Conservation (phyloP, 192 early-diverging fungal genomes). For the Linnemannia exigua region DNA sequence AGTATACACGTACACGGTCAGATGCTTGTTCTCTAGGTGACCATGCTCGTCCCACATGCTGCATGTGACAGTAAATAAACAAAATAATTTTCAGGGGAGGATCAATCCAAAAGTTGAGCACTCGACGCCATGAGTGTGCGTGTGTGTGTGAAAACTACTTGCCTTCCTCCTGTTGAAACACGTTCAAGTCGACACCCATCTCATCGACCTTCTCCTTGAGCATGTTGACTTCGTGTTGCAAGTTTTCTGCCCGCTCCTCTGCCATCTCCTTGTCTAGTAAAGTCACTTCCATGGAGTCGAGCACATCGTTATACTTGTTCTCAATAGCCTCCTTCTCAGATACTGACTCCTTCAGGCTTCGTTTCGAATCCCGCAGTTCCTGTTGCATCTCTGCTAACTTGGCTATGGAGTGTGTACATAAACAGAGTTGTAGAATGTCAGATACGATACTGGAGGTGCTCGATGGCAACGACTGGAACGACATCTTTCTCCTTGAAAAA, state of each 20-base stretch:
- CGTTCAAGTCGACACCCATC: slow-evolving; percentile 76
- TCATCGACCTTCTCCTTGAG: slow-evolving; percentile 89
- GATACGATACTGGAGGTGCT: not conserved
- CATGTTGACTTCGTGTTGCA: slow-evolving; percentile 78
- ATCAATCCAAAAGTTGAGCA: not conserved
- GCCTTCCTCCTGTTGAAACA: slow-evolving; percentile 75
- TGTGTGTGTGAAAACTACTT: slow-evolving; percentile 1
- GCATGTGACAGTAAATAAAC: slow-evolving; percentile 29
- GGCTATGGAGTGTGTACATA: slow-evolving; percentile 46
- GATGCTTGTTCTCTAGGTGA: slow-evolving; percentile 3
- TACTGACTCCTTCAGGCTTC: slow-evolving; percentile 66
- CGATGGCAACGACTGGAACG: not conserved
- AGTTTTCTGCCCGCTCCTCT: slow-evolving; percentile 84
- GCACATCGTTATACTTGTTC: slow-evolving; percentile 75
- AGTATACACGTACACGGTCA: slow-evolving; percentile 4
- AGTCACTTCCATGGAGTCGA: slow-evolving; percentile 88
- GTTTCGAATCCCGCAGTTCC: slow-evolving; percentile 76
- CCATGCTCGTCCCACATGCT: slow-evolving; percentile 3
- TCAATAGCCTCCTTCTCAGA: slow-evolving; percentile 79
- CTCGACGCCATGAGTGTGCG: not conserved
- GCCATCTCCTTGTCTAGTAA: slow-evolving; percentile 94
- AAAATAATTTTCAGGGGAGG: slow-evolving; percentile 19
- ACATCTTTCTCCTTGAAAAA: not conserved
- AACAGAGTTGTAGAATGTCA: not conserved
- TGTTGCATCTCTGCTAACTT: slow-evolving; percentile 80